Evolutionary conservation across 192 early-diverging fungal genomes (phyloP), one percentile per base, ranked within the genome.

Genomic region (Hyaloraphidium curvatum): DNA sequence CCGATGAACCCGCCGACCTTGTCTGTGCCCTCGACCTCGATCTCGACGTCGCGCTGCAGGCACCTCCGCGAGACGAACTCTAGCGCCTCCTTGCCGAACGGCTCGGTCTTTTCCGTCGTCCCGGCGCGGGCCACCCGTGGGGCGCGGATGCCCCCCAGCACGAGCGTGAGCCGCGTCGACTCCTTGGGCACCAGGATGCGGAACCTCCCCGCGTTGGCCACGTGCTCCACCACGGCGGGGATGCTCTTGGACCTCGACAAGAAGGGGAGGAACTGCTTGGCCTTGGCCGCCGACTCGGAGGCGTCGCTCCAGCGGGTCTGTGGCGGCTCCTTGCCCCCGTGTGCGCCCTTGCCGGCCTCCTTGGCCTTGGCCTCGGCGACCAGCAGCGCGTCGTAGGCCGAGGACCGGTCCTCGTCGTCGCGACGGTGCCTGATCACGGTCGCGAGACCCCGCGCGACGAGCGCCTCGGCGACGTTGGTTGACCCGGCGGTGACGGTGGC

Each of bases 1-100:
- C 91, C 91, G 55, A 95, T 84, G 53, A 95, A 98, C 1, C 80
- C 83, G 28, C 94, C 91, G 29, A 77, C 77, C 69, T 91, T 91
- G 63, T 98, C 94, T 16, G 81, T 63, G 13, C 75, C 73, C 59
- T 95, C 94, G 27, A 95, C 68, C 51, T 82, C 80, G 39, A 91
- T 69, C 58, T 98, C 87, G 7, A 89, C 86, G 61, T 98, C 89
- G 51, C 89, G 84, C 69, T 98, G 94, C 56, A 94, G 73, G 56
- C 68, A 66, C 28, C 63, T 61, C 30, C 69, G 68, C 30, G 62
- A 68, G 2, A 80, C 70, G 63, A 80, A 80, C 3, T 73, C 77
- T 27, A 84, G 61, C 1, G 89, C 86, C 64, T 93, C 94, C 9
- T 63, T 69, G 30, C 83, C 94, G 62, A 79, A 86, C 1, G 89